Evolutionary conservation across 768 basidiomycete genomes (phyloP), one percentile per base, ranked within the genome.

Genomic region (Podaxis sp.): DNA sequence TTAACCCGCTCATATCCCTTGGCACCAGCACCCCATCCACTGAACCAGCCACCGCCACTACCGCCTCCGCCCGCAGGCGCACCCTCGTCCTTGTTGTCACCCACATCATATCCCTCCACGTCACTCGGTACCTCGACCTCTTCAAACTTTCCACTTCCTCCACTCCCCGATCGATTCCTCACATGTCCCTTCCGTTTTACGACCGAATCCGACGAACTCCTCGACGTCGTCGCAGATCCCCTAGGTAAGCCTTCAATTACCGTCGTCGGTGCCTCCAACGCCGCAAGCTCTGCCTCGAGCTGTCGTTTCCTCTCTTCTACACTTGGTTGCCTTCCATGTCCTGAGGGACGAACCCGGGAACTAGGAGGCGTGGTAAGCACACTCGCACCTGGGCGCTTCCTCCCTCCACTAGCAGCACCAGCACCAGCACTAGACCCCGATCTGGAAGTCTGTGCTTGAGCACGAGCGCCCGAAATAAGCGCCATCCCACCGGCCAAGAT

Each of bases 121-220:
- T 91, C 89, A 59, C 85, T 87, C 44, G 83, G 83, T n/a, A 86
- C 83, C 62, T 87, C 84, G 1, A 86, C 80, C 73, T 91, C 87
- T 65, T 90, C 90, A 63, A 87, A 88, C 61, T 73, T 75, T 27
- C 79, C 78, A 76, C 14, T 74, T 74, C 10, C 76, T 72, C 48
- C 84, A 77, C 66, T 79, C 81, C 42, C 84, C 76, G 57, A 58
- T 18, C 57, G 32, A 38, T 36, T 38, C 46, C 57, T 21, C 11
- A 48, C 37, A 50, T 58, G 57, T 11, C 25, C 57, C 25, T 38
- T 50, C 5, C 79, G 51, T 23, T 68, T 64, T 5, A 68, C 62
- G 64, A 77, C 77, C 5, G 77, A 74, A 51, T 73, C 69, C 14
- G 82, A 82, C 47, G 81, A 74, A 25, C 63, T 65, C 32, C 76